Evolutionary conservation across 1,284 basidiomycete genomes (phyloP).

Genomic region (Tilletia caries): DNA sequence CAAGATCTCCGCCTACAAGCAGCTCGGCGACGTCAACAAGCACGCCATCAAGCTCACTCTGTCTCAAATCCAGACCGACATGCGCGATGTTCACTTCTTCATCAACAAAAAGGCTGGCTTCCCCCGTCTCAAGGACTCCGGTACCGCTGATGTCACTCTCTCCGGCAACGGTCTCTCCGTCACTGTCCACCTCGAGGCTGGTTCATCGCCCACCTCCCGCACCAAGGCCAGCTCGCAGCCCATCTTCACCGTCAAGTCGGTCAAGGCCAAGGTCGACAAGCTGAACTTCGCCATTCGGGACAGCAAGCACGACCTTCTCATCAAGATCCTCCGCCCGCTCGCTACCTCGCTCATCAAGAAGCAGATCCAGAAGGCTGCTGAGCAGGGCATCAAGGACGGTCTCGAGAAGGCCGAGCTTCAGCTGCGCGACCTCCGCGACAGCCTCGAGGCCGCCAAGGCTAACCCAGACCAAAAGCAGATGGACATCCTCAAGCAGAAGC

Average conservation of each 20-base stretch:
- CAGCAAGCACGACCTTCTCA: conserved; percentile 82
- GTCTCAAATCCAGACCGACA: conserved; percentile 87
- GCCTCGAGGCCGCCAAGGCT: conserved; percentile 60
- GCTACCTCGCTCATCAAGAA: conserved; percentile 70
- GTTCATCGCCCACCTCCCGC: conserved; percentile 55
- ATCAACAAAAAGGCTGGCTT: conserved; percentile 61
- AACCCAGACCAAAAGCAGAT: conserved; percentile 50
- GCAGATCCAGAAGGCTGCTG: conserved; percentile 79
- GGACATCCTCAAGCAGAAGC: conserved; percentile 69
- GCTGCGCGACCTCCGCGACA: conserved; percentile 72
- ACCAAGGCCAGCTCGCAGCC: conserved; percentile 41
- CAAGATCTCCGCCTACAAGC: conserved; percentile 61
- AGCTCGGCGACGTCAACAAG: conserved; percentile 37
- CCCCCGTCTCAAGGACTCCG: conserved; percentile 79
- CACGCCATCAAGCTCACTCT: conserved; percentile 46
- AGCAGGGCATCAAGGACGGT: conserved; percentile 71
- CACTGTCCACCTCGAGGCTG: conserved; percentile 62
- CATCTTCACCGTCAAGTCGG: conserved; percentile 74
- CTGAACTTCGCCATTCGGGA: conserved; percentile 88
- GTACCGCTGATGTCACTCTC: conserved; percentile 82
- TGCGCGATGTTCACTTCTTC: conserved; percentile 85
- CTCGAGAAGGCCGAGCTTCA: conserved; percentile 83
- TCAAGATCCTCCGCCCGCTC: conserved; percentile 68
- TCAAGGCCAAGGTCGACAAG: conserved; percentile 74
- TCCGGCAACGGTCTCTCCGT: conserved; percentile 71